These are phyloP conservation scores for Fusarium incarnatum DNA, from an alignment of 2,329 filamentous ascomycete genomes.

Conservation along the genomic window DNA sequence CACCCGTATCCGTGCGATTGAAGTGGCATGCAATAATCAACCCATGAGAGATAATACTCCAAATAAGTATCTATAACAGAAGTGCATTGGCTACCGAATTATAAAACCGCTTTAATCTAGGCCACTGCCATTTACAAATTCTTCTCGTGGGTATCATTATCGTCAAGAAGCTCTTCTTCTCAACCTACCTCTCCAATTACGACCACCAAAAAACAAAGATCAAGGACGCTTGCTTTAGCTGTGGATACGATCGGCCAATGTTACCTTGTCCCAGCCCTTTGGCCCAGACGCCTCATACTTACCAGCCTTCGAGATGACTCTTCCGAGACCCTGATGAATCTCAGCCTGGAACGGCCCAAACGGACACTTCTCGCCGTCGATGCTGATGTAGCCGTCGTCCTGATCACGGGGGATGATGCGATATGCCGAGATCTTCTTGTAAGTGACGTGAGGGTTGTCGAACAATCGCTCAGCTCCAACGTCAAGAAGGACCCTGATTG, in stretches of 20 bases:
- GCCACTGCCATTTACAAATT: constrained; percentile 4
- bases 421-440: constrained; percentile 89
- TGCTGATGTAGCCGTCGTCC: constrained; percentile 85
- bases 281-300: constrained; percentile 76
- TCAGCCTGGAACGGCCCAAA: constrained; percentile 94
- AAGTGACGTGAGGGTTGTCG: constrained; percentile 79
- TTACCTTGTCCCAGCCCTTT: constrained; percentile 60
- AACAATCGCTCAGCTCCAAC: constrained; percentile 82
- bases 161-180: constrained; percentile 11
- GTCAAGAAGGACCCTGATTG: constrained; percentile 76
- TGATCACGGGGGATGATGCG: constrained; percentile 81
- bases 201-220: not conserved
- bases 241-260: constrained; percentile 47
- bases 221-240: constrained; percentile 28
- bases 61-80: not conserved
- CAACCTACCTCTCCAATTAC: not conserved
- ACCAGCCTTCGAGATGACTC: constrained; percentile 82
- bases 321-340: constrained; percentile 83
- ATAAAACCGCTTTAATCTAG: constrained; percentile 5
- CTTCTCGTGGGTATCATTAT: constrained; percentile 45
- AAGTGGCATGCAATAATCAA: not conserved
- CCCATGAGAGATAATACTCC: not conserved
- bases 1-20: not conserved
- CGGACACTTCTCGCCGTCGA: constrained; percentile 89
- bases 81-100: constrained; percentile 1